Evolutionary conservation across 108 stramenopile genomes (phyloP).

Genomic region (Nitzschia inconspicua): DNA sequence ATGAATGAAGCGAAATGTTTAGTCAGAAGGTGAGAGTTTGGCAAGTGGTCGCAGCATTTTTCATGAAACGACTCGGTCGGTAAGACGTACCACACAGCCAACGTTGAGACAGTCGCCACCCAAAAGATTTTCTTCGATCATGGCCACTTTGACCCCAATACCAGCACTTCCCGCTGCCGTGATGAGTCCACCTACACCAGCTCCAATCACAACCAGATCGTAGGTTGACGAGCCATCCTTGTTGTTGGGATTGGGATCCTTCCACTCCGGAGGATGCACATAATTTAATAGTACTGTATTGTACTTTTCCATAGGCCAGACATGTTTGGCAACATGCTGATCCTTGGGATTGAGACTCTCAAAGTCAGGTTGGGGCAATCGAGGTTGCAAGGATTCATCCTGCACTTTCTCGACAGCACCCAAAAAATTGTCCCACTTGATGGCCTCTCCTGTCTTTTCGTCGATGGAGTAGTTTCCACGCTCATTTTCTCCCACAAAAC

Average conservation of each 20-base stretch:
- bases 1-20: too few species aligned
- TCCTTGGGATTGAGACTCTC: conserved; percentile 43
- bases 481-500: conserved; percentile 44
- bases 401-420: too few species aligned
- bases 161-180: conserved; percentile 69
- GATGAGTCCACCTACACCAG: conserved; percentile 76
- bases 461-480: conserved; percentile 43
- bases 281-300: conserved; percentile 61
- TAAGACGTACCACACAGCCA: conserved; percentile 65
- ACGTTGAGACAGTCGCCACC: conserved; percentile 91
- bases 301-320: conserved; percentile 74
- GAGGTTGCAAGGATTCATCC: conserved; percentile 31
- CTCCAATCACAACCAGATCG: conserved; percentile 81
- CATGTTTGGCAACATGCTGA: conserved; percentile 40
- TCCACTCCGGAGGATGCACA: conserved; percentile 77
- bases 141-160: conserved; percentile 69
- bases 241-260: conserved; percentile 40
- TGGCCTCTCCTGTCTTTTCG: conserved; percentile 29
- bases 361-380: conserved; percentile 31
- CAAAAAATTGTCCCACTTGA: conserved; percentile 53
- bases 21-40: too few species aligned
- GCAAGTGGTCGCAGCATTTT: too few species aligned
- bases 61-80: too few species aligned
- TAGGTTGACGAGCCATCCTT: conserved; percentile 38
- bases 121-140: conserved; percentile 82